Conservation (phyloP, 495 filamentous ascomycete genomes). For the Lindgomyces ingoldianus region DNA sequence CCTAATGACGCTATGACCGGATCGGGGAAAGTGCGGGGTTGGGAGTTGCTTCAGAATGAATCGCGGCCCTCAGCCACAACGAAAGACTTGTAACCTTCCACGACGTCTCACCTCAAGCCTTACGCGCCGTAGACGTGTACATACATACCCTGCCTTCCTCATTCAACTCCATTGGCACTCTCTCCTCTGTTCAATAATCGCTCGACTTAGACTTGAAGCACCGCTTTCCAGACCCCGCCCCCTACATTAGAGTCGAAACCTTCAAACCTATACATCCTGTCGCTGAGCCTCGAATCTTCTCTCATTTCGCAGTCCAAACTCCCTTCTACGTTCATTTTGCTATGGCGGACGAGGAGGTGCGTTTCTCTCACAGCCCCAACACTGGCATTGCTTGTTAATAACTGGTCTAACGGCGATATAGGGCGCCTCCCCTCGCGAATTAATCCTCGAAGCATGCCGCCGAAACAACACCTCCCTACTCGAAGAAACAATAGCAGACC, state of each 20-base stretch:
- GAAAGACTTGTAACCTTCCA: too few species aligned
- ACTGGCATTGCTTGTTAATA: neutral
- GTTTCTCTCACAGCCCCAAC: neutral
- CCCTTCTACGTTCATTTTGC: too few species aligned
- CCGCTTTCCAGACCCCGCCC: too few species aligned
- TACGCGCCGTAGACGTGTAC: neutral
- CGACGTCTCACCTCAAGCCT: neutral
- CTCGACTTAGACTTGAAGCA: too few species aligned
- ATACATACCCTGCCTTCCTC: neutral
- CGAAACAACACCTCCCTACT: slow-evolving; percentile 89
- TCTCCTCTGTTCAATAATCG: too few species aligned
- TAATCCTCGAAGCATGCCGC: slow-evolving; percentile 88
- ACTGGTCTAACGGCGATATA: slow-evolving; percentile 45
- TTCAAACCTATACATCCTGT: too few species aligned
- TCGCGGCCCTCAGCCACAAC: neutral
- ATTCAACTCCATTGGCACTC: too few species aligned
- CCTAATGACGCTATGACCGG: neutral
- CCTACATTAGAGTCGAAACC: too few species aligned
- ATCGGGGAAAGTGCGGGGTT: neutral
- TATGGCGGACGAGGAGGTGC: slow-evolving; percentile 39
- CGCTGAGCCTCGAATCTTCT: too few species aligned
- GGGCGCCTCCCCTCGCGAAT: slow-evolving; percentile 84
- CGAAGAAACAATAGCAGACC: slow-evolving; percentile 53
- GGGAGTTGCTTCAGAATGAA: neutral
- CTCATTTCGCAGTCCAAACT: too few species aligned